Base-by-base conservation (phyloP, 2,329 filamentous ascomycete genomes). In the Pseudogymnoascus sp. region DNA sequence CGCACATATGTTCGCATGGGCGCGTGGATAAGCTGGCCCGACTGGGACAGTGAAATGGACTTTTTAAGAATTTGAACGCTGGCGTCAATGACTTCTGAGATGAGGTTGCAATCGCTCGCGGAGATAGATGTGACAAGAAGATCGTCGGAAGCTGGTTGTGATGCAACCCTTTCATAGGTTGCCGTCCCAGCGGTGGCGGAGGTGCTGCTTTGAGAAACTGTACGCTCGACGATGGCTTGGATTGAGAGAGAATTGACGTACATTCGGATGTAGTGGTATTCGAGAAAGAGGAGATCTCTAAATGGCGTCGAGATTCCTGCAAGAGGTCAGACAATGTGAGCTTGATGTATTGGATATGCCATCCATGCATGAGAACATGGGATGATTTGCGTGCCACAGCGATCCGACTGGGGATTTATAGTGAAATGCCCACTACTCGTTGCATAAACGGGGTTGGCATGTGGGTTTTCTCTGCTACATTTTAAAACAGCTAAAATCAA, bases 221-320 rank as follows among this genome's bases (percentile, higher is more conserved):
- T 78, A n/a, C 80, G 78, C 64, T 84, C 81, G 2, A 83, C 80
- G 2, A 84, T 78, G 2, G 82, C 82, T 69, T 84, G 82, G 71
- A 84, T 80, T 2, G 80, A 81, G 5, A 84, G 75, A 0, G 76
- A 77, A 56, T 79, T 79, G 40, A 75, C 76, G 62, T 77, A 78
- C 14, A 77, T 75, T 1, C 75, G 69, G 1, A 77, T 72, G 59
- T 77, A 77, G 33, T 78, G 74, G 56, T 77, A 84, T 64, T 84
- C 82, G 14, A 84, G 82, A 12, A 78, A 78, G 0, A 84, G 73
- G 65, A 80, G 78, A 47, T 47, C 42, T 47, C 42, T 47, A 25
- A 47, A 47, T 25, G 42, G 21, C 12, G 42, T 47, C 14, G 42
- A 47, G 11, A 47, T 47, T 47, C 42, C 42, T 47, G 42, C 12